Evolutionary conservation across 2,329 filamentous ascomycete species (phyloP).

Genomic region (Pseudocercospora vitis): DNA sequence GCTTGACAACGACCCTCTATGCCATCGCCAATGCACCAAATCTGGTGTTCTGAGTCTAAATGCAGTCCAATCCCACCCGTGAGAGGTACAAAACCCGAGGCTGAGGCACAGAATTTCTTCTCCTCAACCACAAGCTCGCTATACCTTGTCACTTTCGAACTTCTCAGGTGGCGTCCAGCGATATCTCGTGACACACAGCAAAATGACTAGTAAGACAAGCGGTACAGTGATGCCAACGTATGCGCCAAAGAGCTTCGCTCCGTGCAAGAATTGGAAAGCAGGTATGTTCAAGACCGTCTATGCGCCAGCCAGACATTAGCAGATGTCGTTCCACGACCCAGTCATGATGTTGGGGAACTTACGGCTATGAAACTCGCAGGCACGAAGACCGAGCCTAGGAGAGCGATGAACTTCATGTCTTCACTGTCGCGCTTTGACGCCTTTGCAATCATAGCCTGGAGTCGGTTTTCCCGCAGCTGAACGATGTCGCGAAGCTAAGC

Average conservation of each 20-base stretch:
- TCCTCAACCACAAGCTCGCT: too few species aligned
- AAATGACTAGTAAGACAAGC: constrained; percentile 20
- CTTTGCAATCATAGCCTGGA: constrained; percentile 24
- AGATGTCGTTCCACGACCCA: neutral
- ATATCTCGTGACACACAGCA: constrained; percentile 14
- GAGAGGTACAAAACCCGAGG: too few species aligned
- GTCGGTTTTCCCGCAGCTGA: constrained; percentile 23
- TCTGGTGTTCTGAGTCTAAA: too few species aligned
- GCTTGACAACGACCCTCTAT: too few species aligned
- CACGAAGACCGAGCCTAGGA: constrained; percentile 28
- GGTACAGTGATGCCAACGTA: constrained; percentile 27
- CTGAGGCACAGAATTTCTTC: too few species aligned
- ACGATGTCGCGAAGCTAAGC: too few species aligned
- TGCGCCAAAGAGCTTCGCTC: constrained; percentile 20
- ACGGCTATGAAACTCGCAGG: constrained; percentile 25
- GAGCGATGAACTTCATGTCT: constrained; percentile 29
- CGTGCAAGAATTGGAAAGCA: constrained; percentile 21
- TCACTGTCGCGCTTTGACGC: constrained; percentile 25
- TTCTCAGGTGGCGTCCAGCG: neutral
- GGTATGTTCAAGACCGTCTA: constrained; percentile 26
- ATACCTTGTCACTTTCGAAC: neutral
- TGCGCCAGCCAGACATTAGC: too few species aligned
- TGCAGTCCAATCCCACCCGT: too few species aligned
- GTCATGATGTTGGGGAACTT: neutral
- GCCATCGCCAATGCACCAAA: too few species aligned